phyloP scores from a whole-genome alignment of 2,329 filamentous ascomycete species.

The Thyridium curvatum region DNA sequence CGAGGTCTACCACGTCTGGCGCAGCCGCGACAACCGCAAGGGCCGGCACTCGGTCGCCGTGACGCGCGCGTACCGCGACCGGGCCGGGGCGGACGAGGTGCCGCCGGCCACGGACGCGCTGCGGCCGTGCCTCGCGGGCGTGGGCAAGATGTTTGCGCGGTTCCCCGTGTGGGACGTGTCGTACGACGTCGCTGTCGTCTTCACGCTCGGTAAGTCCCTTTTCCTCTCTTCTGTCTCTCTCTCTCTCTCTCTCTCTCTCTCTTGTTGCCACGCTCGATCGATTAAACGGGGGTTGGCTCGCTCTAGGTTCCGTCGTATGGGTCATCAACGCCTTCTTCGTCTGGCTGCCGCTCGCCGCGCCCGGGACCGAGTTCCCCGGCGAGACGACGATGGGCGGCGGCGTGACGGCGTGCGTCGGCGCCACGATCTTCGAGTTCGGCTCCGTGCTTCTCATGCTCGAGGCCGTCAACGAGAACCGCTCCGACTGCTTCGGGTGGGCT shows the following conservation, averaged over 20 bases:
- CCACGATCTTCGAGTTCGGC: constrained; percentile 60
- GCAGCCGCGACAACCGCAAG: constrained; percentile 35
- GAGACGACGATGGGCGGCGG: constrained; percentile 51
- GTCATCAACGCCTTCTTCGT: constrained; percentile 58
- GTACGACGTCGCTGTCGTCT: constrained; percentile 32
- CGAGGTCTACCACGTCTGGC: constrained; percentile 28
- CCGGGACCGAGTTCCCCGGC: constrained; percentile 43
- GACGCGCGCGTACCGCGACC: constrained; percentile 10
- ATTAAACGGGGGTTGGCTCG: constrained; percentile 3
- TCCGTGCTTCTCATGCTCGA: constrained; percentile 59
- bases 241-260: background rate
- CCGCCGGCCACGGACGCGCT: constrained; percentile 16
- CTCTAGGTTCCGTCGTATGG: constrained; percentile 40
- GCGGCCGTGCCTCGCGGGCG: constrained; percentile 15
- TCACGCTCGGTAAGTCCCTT: constrained; percentile 25
- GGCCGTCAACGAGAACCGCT: constrained; percentile 60
- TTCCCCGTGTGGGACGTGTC: constrained; percentile 36
- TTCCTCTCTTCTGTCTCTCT: background rate
- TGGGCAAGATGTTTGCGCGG: constrained; percentile 26
- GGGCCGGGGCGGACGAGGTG: constrained; percentile 1
- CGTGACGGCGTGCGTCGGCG: constrained; percentile 59
- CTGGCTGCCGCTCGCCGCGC: constrained; percentile 51
- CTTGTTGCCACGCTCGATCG: background rate
- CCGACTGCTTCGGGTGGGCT: constrained; percentile 65
- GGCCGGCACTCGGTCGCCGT: constrained; percentile 28